Evolutionary conservation across 345 rosid genomes (phyloP), one percentile per base, ranked within the genome.

Genomic region (Sisymbrium altissimum): DNA sequence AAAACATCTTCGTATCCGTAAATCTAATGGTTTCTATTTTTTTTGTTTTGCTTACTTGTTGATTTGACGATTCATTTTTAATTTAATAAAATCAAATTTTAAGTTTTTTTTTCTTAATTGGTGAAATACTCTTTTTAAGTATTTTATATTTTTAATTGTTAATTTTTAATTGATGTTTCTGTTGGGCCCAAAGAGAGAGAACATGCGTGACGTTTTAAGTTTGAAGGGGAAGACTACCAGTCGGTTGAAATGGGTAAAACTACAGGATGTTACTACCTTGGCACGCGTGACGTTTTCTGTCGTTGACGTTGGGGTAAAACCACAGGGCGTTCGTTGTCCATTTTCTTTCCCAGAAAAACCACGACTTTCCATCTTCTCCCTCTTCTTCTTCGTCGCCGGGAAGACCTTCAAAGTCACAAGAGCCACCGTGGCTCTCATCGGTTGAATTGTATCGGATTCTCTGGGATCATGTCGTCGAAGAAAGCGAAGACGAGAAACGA

Each of bases 401-500:
- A 35, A 64, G 63, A 72, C 61, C 44, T 23, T 48, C 25, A 23
- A 23, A 23, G 25, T 23, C 25, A 23, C 25, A 23, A 23, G 25
- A 23, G 25, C 39, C 66, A 45, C 65, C 71, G 50, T 55, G 78
- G 25, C 15, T 55, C 8, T 72, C 70, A 52, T 63, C 45, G 62
- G 14, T 33, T n/a, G 38, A 33, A 55, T 55, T 44, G 4, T 27
- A 46, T 35, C 67, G 67, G 62, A 68, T 60, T 46, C 21, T 39
- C 56, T 45, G 66, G 52, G 65, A 62, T 68, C 64, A 75, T 75
- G 79, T 52, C 64, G 40, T 68, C 74, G 66, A 78, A 77, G 78
- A 75, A 76, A 75, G 62, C 74, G 53, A 79, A 72, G 66, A 90
- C 73, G 79, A 84, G 72, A 55, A 85, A 62, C 84, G 91, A 87